phyloP scores from a whole-genome alignment of 345 rosid genomes.

The Gossypium thurberi region DNA sequence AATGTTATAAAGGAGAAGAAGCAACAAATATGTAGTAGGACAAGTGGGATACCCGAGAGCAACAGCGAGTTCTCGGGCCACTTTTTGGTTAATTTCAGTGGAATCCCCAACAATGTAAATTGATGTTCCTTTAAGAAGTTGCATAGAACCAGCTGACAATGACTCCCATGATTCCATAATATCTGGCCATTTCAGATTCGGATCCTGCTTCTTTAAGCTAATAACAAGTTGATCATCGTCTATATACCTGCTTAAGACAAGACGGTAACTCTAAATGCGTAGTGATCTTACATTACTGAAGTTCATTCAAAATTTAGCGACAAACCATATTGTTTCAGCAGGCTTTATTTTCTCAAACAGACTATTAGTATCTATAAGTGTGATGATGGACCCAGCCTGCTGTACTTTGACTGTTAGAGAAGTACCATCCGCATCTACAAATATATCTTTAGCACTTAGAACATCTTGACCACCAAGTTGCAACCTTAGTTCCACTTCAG shows the following conservation, averaged over 20 bases:
- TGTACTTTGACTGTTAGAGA: conserved; percentile 47
- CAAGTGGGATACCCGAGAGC: conserved; percentile 60
- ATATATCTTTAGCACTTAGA: conserved; percentile 50
- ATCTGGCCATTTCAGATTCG: conserved; percentile 82
- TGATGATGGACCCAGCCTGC: conserved; percentile 35
- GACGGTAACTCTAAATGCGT: background rate
- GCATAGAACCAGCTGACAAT: conserved; percentile 61
- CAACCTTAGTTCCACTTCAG: conserved; percentile 73
- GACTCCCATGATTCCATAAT: conserved; percentile 91
- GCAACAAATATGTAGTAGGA: background rate
- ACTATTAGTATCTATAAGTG: conserved; percentile 57
- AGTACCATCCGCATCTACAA: conserved; percentile 69
- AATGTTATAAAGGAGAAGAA: background rate
- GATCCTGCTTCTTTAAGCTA: conserved; percentile 79
- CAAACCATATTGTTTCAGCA: conserved; percentile 77
- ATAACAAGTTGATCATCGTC: conserved; percentile 78
- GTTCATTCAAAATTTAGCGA: background rate
- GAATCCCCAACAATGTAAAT: conserved; percentile 68
- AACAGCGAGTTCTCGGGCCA: conserved; percentile 67
- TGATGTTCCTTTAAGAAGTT: conserved; percentile 79
- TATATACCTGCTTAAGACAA: conserved; percentile 49
- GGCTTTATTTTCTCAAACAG: conserved; percentile 71
- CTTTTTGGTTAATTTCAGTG: conserved; percentile 70
- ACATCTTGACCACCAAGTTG: conserved; percentile 35
- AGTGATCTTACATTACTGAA: background rate